Conservation (phyloP, 2,329 filamentous ascomycete genomes). For the Pseudogymnoascus sp. region DNA sequence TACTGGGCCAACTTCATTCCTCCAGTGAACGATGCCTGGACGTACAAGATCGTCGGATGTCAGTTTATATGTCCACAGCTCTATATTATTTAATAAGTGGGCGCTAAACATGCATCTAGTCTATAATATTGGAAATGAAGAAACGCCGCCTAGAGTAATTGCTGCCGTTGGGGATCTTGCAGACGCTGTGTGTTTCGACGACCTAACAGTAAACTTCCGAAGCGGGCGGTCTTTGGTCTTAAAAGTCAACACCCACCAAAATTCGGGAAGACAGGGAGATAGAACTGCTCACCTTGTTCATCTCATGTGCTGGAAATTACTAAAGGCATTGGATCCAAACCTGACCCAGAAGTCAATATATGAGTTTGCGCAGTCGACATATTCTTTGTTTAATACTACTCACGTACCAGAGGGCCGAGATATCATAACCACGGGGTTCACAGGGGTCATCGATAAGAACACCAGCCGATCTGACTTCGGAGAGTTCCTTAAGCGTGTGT, state of each 20-base stretch:
- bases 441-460: neutral
- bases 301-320: constrained; percentile 2
- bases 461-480: neutral
- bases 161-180: neutral
- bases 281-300: constrained; percentile 9
- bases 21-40: neutral
- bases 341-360: neutral
- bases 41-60: constrained; percentile 8
- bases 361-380: constrained; percentile 8
- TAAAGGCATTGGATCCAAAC: neutral
- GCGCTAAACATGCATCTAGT: neutral
- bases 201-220: neutral
- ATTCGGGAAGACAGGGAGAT: neutral
- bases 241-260: neutral
- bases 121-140: neutral
- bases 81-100: neutral
- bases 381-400: neutral
- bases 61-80: neutral
- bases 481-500: neutral
- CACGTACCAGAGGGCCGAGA: neutral
- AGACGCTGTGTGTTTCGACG: neutral
- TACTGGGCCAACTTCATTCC: neutral
- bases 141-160: neutral
- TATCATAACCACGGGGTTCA: neutral
- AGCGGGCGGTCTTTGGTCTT: neutral